phyloP scores from a whole-genome alignment of 2,329 filamentous ascomycete genomes.

The Aspergillus candidus region DNA sequence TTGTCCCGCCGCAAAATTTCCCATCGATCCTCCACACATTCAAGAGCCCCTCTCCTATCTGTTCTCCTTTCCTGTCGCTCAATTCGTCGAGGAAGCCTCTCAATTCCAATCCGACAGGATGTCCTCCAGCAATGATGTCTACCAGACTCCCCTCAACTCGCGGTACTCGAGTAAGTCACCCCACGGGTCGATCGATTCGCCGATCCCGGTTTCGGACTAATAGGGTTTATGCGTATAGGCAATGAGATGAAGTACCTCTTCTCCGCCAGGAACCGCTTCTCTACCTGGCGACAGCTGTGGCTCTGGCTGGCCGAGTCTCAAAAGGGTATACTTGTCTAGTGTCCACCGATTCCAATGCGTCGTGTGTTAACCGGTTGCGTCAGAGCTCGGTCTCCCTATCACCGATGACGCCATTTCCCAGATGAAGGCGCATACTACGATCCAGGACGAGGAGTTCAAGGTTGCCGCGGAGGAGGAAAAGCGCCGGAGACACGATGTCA shows the following conservation, averaged over 20 bases:
- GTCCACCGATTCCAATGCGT: conserved; percentile 3
- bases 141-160: conserved; percentile 63
- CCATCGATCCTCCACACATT: conserved; percentile 17
- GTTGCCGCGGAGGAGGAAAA: conserved; percentile 72
- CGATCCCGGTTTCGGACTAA: conserved; percentile 11
- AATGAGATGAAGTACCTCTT: conserved; percentile 74
- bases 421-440: conserved; percentile 66
- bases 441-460: conserved; percentile 73
- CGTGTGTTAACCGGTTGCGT: conserved; percentile 20
- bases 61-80: conserved; percentile 13
- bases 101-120: conserved; percentile 24
- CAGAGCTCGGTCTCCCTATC: conserved; percentile 69
- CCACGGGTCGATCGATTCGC: not conserved
- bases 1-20: conserved; percentile 25
- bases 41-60: conserved; percentile 5
- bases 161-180: conserved; percentile 60
- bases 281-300: conserved; percentile 82
- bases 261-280: conserved; percentile 65
- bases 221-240: conserved; percentile 24
- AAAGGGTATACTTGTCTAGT: conserved; percentile 39
- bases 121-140: conserved; percentile 46
- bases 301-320: conserved; percentile 75
- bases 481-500: conserved; percentile 59
- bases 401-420: conserved; percentile 67
- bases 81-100: conserved; percentile 15